These are phyloP conservation scores for Aureobasidium sp. DNA, from an alignment of 2,329 filamentous ascomycete genomes.

Conservation along the genomic window DNA sequence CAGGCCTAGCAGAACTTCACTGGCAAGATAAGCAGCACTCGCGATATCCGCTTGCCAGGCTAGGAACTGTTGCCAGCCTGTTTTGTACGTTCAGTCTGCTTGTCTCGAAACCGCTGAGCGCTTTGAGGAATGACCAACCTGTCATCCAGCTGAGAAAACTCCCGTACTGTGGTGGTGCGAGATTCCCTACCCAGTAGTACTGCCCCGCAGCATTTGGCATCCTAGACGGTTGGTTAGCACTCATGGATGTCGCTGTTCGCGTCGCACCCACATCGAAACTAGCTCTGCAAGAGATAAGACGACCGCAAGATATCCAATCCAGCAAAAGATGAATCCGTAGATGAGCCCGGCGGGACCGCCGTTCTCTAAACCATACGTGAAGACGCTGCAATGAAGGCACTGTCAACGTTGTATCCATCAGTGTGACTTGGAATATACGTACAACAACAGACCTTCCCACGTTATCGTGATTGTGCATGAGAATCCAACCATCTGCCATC, in stretches of 20 bases:
- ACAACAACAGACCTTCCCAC: neutral
- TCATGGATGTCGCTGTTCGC: neutral
- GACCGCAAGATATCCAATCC: conserved; percentile 23
- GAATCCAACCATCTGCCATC: neutral
- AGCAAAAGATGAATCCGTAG: conserved; percentile 31
- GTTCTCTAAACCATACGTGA: conserved; percentile 12
- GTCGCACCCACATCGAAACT: conserved; percentile 33
- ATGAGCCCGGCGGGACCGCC: conserved; percentile 22
- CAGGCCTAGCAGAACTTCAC: conserved; percentile 15
- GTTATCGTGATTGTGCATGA: neutral
- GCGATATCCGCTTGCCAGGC: neutral
- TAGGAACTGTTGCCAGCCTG: neutral
- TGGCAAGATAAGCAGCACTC: neutral
- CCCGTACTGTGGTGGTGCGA: conserved; percentile 36
- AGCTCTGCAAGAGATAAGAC: conserved; percentile 32
- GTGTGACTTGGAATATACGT: neutral
- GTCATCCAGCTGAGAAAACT: conserved; percentile 42
- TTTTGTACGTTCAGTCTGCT: neutral
- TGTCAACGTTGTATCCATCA: neutral
- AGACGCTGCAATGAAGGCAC: neutral
- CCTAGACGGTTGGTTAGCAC: neutral
- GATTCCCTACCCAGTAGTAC: conserved; percentile 39
- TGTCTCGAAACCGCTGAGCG: neutral
- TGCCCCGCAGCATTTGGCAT: conserved; percentile 31
- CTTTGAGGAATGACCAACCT: conserved; percentile 32